Conservation (phyloP, 176 grass and related monocot species). For the Oryza nivara region DNA sequence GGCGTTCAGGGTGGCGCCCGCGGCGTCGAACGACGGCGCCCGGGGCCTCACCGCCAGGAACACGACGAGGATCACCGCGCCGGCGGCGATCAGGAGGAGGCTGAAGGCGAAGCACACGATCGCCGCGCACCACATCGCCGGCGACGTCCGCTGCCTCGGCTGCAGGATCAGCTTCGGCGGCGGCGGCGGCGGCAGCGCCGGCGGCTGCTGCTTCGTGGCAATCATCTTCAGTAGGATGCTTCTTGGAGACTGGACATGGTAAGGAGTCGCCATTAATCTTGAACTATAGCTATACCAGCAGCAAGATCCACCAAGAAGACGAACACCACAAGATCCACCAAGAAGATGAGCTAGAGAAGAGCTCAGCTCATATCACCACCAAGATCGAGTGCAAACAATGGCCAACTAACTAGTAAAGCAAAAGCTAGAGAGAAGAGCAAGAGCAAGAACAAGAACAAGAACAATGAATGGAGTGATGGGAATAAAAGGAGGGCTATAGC, state of each 20-base stretch:
- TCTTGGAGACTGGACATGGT: slow-evolving; percentile 45
- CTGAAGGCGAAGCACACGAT: slow-evolving; percentile 83
- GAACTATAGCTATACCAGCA: neutral
- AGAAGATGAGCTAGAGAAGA: slow-evolving; percentile 32
- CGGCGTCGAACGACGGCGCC: slow-evolving; percentile 61
- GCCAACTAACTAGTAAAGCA: slow-evolving; percentile 39
- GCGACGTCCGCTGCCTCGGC: slow-evolving; percentile 52
- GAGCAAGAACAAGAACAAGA: slow-evolving; percentile 43
- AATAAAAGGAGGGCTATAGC: slow-evolving; percentile 45
- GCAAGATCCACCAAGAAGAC: slow-evolving; percentile 35
- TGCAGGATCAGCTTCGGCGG: slow-evolving; percentile 54
- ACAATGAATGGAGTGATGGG: slow-evolving; percentile 58
- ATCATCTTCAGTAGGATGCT: slow-evolving; percentile 35
- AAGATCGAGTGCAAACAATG: neutral
- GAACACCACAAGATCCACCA: slow-evolving; percentile 16
- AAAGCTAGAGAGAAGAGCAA: slow-evolving; percentile 1
- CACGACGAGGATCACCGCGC: slow-evolving; percentile 62
- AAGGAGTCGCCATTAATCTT: slow-evolving; percentile 49
- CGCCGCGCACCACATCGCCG: slow-evolving; percentile 76
- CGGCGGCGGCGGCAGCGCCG: neutral
- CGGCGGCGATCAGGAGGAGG: slow-evolving; percentile 76
- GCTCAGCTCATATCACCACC: neutral
- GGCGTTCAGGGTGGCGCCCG: slow-evolving; percentile 71
- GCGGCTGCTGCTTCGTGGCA: slow-evolving; percentile 43
- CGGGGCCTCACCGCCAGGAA: slow-evolving; percentile 74